Percentiles rank a stretch among this genome's conserved stretches.
Evolutionary conservation across 2,329 filamentous ascomycete genomes (phyloP).

Genomic region (Calonectria leucothoes): DNA sequence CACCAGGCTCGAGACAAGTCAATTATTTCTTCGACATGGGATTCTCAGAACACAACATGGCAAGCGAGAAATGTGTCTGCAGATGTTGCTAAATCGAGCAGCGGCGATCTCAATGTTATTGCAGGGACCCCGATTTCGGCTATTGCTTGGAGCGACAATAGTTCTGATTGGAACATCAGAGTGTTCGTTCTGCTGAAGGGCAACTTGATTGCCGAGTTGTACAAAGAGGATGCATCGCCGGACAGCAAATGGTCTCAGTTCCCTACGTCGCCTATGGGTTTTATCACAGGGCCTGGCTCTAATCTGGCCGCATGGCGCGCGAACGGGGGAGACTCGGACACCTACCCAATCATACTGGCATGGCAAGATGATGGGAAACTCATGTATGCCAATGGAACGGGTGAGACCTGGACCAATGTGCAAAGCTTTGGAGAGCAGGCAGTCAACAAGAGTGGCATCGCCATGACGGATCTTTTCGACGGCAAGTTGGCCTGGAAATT

Average conservation of each 20-base stretch:
- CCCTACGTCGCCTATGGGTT: background rate
- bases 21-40: constrained; percentile 4
- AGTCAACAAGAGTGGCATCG: background rate
- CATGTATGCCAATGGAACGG: background rate
- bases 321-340: background rate
- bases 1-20: background rate
- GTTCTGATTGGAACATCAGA: background rate
- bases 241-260: background rate
- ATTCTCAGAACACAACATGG: constrained; percentile 11
- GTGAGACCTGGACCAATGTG: background rate
- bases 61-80: background rate
- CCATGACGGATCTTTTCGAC: background rate
- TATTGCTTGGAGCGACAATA: background rate
- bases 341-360: background rate
- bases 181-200: background rate
- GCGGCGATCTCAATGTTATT: background rate
- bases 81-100: background rate
- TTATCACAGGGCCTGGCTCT: background rate
- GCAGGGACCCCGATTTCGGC: background rate
- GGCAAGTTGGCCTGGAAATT: background rate
- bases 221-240: background rate
- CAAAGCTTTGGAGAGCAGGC: background rate
- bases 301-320: constrained; percentile 11
- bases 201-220: background rate
- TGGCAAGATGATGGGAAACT: background rate